Conservation (phyloP, 208 protist genomes). For the Leishmania tarentolae region DNA sequence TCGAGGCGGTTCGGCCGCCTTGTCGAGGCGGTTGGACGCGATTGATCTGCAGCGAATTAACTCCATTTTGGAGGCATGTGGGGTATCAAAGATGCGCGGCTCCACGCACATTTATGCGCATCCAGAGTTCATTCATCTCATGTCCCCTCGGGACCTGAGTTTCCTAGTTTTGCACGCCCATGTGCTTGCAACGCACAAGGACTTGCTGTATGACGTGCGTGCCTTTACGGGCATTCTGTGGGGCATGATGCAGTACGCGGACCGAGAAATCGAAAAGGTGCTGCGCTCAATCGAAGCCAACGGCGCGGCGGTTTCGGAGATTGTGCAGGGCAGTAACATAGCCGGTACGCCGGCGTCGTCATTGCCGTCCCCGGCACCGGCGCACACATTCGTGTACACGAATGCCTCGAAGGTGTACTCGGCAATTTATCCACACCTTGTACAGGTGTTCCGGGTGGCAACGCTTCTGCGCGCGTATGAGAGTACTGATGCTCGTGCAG, state of each 20-base stretch:
- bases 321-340: constrained; percentile 1
- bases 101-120: constrained; percentile 67
- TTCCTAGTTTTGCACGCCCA: constrained; percentile 44
- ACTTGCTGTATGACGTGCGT: constrained; percentile 61
- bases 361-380: neutral
- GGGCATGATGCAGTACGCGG: constrained; percentile 54
- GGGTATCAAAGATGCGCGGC: constrained; percentile 42
- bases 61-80: constrained; percentile 42
- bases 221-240: constrained; percentile 64
- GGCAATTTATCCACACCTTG: constrained; percentile 23
- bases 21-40: constrained; percentile 1
- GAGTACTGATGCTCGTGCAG: constrained; percentile 30
- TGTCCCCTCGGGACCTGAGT: constrained; percentile 38
- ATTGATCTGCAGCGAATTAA: constrained; percentile 46
- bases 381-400: neutral
- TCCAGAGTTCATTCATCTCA: constrained; percentile 59
- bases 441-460: constrained; percentile 36
- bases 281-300: constrained; percentile 4
- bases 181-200: constrained; percentile 36
- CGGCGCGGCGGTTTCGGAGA: neutral
- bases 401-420: constrained; percentile 23
- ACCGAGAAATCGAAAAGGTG: constrained; percentile 39
- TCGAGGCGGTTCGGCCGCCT: neutral
- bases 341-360: constrained; percentile 14
- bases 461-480: constrained; percentile 48